These are phyloP conservation scores for Cucurbita maxima DNA, from an alignment of 306 rosid species.

Conservation along the genomic window DNA sequence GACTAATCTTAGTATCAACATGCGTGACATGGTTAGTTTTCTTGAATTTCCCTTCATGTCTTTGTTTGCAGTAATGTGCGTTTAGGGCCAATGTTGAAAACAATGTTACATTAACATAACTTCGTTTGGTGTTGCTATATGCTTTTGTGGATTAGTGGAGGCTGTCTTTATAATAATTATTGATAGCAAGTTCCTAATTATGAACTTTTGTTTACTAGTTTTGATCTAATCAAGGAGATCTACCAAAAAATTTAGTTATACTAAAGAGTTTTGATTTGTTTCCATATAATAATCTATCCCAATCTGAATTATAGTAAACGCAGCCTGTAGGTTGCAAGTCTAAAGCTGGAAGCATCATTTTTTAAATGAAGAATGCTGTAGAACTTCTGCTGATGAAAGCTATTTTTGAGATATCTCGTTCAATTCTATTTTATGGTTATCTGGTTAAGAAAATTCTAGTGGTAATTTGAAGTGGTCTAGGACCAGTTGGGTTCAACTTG, in stretches of 20 bases:
- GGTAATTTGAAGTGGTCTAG: background rate
- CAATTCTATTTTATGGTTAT: background rate
- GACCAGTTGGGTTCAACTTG: background rate
- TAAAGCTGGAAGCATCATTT: background rate
- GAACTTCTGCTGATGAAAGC: background rate
- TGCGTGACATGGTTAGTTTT: conserved; percentile 84
- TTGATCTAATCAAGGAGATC: background rate
- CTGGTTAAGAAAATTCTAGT: background rate
- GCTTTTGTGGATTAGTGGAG: background rate
- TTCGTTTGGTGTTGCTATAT: background rate
- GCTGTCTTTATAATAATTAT: background rate
- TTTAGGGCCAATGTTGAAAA: background rate
- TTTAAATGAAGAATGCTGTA: background rate
- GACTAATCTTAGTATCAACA: conserved; percentile 83
- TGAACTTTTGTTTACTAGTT: background rate
- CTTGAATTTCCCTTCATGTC: conserved; percentile 1
- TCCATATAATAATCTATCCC: background rate
- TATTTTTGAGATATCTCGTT: background rate
- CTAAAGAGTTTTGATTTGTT: background rate
- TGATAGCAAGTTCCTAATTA: background rate
- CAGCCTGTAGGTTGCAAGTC: background rate
- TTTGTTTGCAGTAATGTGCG: conserved; percentile 1
- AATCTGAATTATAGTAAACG: background rate
- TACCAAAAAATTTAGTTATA: background rate
- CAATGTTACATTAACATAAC: background rate